These are phyloP conservation scores for Backusella morwellensis DNA, from an alignment of 192 early-diverging fungal genomes.

Conservation along the genomic window DNA sequence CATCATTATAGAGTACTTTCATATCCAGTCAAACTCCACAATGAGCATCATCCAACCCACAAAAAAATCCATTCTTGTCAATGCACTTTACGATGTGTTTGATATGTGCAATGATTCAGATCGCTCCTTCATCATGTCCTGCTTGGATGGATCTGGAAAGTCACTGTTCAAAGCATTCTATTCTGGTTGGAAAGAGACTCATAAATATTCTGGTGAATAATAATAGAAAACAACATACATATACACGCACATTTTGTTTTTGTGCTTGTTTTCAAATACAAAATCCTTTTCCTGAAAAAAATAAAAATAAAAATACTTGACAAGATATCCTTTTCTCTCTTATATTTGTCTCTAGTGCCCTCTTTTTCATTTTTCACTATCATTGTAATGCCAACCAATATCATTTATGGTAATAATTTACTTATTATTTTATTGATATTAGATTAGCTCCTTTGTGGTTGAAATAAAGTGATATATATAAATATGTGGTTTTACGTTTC, in stretches of 20 bases:
- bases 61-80: conserved; percentile 46
- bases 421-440: too few species aligned
- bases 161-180: conserved; percentile 49
- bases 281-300: too few species aligned
- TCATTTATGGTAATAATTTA: too few species aligned
- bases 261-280: too few species aligned
- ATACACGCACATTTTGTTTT: not conserved
- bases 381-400: too few species aligned
- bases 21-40: conserved; percentile 51
- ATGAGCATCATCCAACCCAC: conserved; percentile 39
- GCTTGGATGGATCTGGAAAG: conserved; percentile 55
- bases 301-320: too few species aligned
- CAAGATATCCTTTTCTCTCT: too few species aligned
- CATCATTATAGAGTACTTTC: conserved; percentile 54
- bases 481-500: too few species aligned
- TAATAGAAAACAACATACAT: not conserved
- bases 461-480: too few species aligned
- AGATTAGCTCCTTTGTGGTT: too few species aligned
- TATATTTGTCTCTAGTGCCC: too few species aligned
- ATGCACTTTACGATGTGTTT: conserved; percentile 58
- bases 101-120: conserved; percentile 67
- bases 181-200: conserved; percentile 45
- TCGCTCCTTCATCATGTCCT: conserved; percentile 61
- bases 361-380: too few species aligned
- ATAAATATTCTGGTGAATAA: conserved; percentile 58